phyloP scores from a whole-genome alignment of 345 rosid genomes.

The Barbarea vulgaris region DNA sequence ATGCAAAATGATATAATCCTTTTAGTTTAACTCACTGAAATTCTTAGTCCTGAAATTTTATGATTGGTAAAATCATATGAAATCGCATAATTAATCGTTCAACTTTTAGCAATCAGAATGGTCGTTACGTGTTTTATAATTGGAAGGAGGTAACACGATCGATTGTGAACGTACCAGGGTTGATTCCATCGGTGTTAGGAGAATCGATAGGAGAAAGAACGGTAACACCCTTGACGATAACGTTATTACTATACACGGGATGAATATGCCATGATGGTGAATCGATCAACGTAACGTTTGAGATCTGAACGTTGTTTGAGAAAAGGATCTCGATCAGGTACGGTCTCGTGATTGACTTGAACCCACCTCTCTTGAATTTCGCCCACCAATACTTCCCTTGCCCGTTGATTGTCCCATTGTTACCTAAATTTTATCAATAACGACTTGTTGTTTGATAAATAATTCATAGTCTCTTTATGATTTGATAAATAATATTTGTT shows the following conservation, averaged over 20 bases:
- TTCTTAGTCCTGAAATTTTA: too few species aligned
- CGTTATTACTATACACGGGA: conserved; percentile 70
- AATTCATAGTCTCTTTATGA: too few species aligned
- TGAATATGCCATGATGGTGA: conserved; percentile 91
- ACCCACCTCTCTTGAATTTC: conserved; percentile 48
- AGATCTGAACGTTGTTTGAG: conserved; percentile 63
- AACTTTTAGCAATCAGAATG: background rate
- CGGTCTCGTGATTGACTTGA: conserved; percentile 63
- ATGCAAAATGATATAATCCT: too few species aligned
- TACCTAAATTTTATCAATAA: conserved; percentile 45
- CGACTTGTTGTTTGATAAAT: too few species aligned
- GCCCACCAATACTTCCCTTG: conserved; percentile 82
- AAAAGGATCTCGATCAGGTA: conserved; percentile 66
- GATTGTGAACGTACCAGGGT: conserved; percentile 50
- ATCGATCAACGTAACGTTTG: conserved; percentile 64
- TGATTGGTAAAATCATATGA: too few species aligned
- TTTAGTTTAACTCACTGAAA: too few species aligned
- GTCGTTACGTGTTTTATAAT: background rate
- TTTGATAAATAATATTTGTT: too few species aligned
- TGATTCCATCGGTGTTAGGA: conserved; percentile 95
- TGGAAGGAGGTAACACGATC: too few species aligned
- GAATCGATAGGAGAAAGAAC: conserved; percentile 72
- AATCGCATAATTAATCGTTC: too few species aligned
- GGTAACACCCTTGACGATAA: conserved; percentile 64
- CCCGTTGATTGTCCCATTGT: conserved; percentile 80